phyloP scores from a whole-genome alignment of 371 early-diverging fungal genomes.

The Mortierella sp. region DNA sequence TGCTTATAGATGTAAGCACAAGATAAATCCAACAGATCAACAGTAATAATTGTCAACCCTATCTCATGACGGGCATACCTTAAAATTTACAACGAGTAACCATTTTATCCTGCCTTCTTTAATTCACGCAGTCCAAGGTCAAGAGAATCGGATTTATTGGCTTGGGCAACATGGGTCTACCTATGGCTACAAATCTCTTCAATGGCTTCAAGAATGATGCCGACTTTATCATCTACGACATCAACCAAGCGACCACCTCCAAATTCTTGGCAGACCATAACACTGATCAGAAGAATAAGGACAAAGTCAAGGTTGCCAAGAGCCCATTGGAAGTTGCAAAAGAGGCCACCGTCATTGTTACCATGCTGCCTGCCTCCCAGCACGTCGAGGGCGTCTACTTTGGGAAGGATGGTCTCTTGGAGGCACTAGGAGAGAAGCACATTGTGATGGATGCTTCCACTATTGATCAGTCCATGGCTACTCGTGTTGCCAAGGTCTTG shows the following conservation, averaged over 20 bases:
- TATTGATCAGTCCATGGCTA: constrained; percentile 84
- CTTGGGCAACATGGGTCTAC: constrained; percentile 95
- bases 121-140: constrained; percentile 43
- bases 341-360: constrained; percentile 82
- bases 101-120: not conserved
- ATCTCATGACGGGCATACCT: not conserved
- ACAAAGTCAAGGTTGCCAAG: constrained; percentile 63
- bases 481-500: constrained; percentile 72
- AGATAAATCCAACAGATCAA: not conserved
- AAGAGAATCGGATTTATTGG: constrained; percentile 92
- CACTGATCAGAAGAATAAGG: constrained; percentile 56
- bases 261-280: constrained; percentile 63
- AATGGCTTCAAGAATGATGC: constrained; percentile 64
- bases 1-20: constrained; percentile 27
- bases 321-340: constrained; percentile 81
- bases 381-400: constrained; percentile 89
- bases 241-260: constrained; percentile 66
- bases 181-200: constrained; percentile 93
- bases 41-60: too few relatives aligned
- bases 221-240: constrained; percentile 80
- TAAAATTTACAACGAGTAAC: not conserved
- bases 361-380: constrained; percentile 91
- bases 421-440: constrained; percentile 62
- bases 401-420: constrained; percentile 70
- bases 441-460: constrained; percentile 93